These are phyloP conservation scores for Heritiera fomes DNA, from an alignment of 345 rosid genomes.

Conservation along the genomic window DNA sequence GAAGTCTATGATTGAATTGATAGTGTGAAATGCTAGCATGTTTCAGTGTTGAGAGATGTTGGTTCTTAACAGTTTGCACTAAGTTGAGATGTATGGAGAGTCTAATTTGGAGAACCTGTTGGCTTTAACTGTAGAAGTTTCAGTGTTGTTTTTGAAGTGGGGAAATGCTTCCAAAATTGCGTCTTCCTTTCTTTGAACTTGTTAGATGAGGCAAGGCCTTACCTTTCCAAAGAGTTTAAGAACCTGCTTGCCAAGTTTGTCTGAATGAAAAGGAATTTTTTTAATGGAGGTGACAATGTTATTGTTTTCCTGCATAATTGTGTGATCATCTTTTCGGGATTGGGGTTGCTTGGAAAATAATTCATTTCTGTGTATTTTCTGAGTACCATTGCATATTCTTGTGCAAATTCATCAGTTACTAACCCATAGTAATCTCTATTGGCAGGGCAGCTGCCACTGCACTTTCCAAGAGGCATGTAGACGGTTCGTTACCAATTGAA, in stretches of 20 bases:
- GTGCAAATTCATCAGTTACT: not conserved
- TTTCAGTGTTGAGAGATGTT: not conserved
- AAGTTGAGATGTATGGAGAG: not conserved
- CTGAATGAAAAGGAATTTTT: not conserved
- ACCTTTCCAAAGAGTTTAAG: not conserved
- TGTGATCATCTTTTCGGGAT: not conserved
- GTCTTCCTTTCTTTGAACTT: not conserved
- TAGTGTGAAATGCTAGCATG: not conserved
- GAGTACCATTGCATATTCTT: not conserved
- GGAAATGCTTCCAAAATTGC: not conserved
- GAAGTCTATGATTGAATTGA: not conserved
- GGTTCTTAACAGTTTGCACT: not conserved
- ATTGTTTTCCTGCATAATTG: not conserved
- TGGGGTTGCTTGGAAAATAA: not conserved
- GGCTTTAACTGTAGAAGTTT: not conserved
- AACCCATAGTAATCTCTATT: conserved; percentile 16
- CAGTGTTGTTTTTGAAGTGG: not conserved
- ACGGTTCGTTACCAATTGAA: conserved; percentile 73
- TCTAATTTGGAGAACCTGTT: not conserved
- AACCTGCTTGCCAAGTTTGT: not conserved
- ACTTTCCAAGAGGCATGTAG: conserved; percentile 68
- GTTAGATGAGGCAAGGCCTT: not conserved
- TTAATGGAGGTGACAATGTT: not conserved
- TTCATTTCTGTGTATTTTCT: not conserved
- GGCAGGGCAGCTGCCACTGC: conserved; percentile 81